A percentile compares a stretch with the other conserved stretches of the same genome.
These are phyloP conservation scores for Furcasterigmium sp. DNA, from an alignment of 2,329 filamentous ascomycete species.

Conservation along the genomic window DNA sequence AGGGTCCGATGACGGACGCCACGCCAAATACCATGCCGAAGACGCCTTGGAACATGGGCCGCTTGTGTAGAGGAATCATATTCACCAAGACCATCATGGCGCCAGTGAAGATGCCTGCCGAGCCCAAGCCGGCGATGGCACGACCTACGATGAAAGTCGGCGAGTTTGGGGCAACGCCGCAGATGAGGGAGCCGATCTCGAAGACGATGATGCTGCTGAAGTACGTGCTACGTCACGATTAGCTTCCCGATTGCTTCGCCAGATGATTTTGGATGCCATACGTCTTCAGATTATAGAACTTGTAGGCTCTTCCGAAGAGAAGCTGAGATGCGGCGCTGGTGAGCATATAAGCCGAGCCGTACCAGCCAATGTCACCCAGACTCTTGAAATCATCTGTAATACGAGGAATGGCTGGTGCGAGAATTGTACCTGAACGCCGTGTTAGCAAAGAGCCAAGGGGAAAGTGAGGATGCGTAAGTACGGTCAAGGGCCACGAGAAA, in stretches of 20 bases:
- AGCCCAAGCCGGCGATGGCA: constrained; percentile 50
- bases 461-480: too few relatives aligned
- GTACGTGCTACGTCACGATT: constrained; percentile 28
- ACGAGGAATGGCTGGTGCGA: constrained; percentile 47
- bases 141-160: constrained; percentile 50
- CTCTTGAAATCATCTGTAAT: constrained; percentile 55
- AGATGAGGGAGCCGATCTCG: constrained; percentile 49
- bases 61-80: constrained; percentile 54
- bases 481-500: constrained; percentile 54
- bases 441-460: too few relatives aligned
- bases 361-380: constrained; percentile 59
- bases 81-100: constrained; percentile 52
- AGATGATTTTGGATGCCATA: constrained; percentile 19
- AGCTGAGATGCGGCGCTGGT: constrained; percentile 50
- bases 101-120: constrained; percentile 53
- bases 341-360: constrained; percentile 56
- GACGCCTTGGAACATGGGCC: constrained; percentile 52
- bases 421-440: too few relatives aligned
- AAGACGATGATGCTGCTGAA: constrained; percentile 44
- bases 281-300: constrained; percentile 42
- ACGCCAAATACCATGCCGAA: constrained; percentile 53
- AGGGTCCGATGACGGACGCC: constrained; percentile 46
- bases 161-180: constrained; percentile 49
- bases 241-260: too few relatives aligned
- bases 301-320: constrained; percentile 44